These are phyloP conservation scores for Phaeomoniella chlamydospora DNA, from an alignment of 2,329 filamentous ascomycete genomes.

Conservation along the genomic window DNA sequence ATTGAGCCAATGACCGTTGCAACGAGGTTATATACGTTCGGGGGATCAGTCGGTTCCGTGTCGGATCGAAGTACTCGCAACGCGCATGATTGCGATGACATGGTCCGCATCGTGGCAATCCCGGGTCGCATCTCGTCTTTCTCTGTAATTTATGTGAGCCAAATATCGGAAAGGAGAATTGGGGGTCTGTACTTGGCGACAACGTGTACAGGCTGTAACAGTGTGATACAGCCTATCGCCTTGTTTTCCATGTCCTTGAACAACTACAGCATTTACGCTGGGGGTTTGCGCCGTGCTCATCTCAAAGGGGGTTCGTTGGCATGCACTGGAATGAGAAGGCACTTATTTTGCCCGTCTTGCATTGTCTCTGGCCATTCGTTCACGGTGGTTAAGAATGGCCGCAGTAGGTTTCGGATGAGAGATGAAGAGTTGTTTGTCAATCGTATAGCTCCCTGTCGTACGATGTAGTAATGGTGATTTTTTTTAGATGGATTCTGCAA, in stretches of 20 bases:
- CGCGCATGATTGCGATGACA: conserved; percentile 83
- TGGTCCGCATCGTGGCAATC: conserved; percentile 76
- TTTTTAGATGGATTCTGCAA: no score
- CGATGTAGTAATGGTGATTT: no score
- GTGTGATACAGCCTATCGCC: conserved; percentile 20
- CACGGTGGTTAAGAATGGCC: no score
- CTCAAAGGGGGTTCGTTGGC: no score
- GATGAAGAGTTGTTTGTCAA: no score
- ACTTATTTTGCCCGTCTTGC: no score
- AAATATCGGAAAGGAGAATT: conserved; percentile 1
- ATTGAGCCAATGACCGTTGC: conserved; percentile 67
- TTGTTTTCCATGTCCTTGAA: not conserved
- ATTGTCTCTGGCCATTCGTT: no score
- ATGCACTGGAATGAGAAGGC: no score
- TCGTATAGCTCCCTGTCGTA: no score
- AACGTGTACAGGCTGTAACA: conserved; percentile 33
- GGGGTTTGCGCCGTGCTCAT: not conserved
- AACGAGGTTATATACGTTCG: conserved; percentile 86
- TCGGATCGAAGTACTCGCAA: conserved; percentile 91
- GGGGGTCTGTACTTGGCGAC: conserved; percentile 32
- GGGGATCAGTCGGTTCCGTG: conserved; percentile 72
- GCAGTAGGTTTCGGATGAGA: no score
- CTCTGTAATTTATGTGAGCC: conserved; percentile 39
- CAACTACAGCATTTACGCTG: not conserved
- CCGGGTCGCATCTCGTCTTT: conserved; percentile 92